Evolutionary conservation across 257 asterid species (phyloP), one percentile per base, ranked within the genome.

Genomic region (Echites panduratus): DNA sequence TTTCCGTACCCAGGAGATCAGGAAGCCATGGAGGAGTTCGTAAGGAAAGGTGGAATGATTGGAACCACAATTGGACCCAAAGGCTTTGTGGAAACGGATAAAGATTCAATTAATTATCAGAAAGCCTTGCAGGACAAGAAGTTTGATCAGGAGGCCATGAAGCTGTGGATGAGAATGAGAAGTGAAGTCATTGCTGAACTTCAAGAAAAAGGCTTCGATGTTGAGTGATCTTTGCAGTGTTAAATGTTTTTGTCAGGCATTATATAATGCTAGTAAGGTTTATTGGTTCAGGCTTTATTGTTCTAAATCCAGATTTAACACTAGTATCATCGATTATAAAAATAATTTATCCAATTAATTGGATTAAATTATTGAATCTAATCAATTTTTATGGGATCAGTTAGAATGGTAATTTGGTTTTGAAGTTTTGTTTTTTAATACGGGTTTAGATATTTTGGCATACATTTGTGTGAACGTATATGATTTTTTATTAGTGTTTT

Each of bases 41-140:
- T 94, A 66, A 85, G 90, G 1, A 85, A 85, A 54, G 99, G 99
- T 29, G 99, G 99, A 72, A 91, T 91, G 98, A 91, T 91, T n/a
- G 99, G 99, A 24, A 94, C 98, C 3, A 80, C 87, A 44, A 89
- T 91, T 40, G 99, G 97, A 78, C 99, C 99, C 0, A 94, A 90
- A 85, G 99, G 99, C 54, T 49, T 85, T 2, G 29, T 89, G 4
- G 99, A 89, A 35, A 66, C 82, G 0, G 97, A 94, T 70, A 81
- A 78, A 71, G 97, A 87, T 73, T 72, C 89, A 0, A 73, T 63
- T 70, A 89, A 87, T 75, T 88, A 78, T 74, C 89, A 94, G 87
- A 91, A 91, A 70, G 87, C 75, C 27, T 79, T 94, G 91, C 98
- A 94, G 89, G 97, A 91, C 80, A 81, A 90, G 85, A 94, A 88